Conservation (phyloP, 23 red algal species). For the Rhodosorus marinus region DNA sequence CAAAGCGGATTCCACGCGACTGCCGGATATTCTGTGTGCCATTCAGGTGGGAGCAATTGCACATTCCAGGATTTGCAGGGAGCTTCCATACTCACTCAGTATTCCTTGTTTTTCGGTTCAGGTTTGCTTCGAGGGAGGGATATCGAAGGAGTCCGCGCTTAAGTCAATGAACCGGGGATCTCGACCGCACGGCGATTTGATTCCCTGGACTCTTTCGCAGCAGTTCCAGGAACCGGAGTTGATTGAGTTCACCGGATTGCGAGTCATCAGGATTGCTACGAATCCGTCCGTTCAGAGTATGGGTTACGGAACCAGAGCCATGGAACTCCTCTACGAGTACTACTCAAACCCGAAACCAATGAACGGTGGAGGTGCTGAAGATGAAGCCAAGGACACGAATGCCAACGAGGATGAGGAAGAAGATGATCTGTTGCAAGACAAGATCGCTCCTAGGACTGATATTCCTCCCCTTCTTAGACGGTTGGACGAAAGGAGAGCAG, state of each 20-base stretch:
- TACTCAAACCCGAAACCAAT: conserved; percentile 30
- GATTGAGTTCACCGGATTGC: conserved; percentile 54
- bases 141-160: conserved; percentile 29
- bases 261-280: conserved; percentile 75
- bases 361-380: neutral
- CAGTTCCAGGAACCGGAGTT: conserved; percentile 90
- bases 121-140: conserved; percentile 75
- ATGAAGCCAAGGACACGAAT: conserved; percentile 1
- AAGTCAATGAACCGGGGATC: conserved; percentile 32
- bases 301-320: conserved; percentile 83
- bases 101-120: neutral
- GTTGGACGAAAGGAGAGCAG: conserved; percentile 12
- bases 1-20: neutral
- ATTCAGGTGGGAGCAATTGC: too few relatives aligned
- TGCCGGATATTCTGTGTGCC: conserved; percentile 74
- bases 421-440: conserved; percentile 25
- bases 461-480: conserved; percentile 66
- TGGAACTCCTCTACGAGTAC: conserved; percentile 44
- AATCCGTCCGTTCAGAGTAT: conserved; percentile 86
- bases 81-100: too few relatives aligned
- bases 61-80: neutral
- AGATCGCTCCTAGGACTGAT: conserved; percentile 26
- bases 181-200: conserved; percentile 71
- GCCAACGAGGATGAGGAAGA: neutral
- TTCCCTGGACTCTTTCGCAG: conserved; percentile 91